A percentile compares a stretch with the other conserved stretches of the same genome.
phyloP scores from a whole-genome alignment of 2,329 filamentous ascomycete species.

The Paecilomyces variotii region DNA sequence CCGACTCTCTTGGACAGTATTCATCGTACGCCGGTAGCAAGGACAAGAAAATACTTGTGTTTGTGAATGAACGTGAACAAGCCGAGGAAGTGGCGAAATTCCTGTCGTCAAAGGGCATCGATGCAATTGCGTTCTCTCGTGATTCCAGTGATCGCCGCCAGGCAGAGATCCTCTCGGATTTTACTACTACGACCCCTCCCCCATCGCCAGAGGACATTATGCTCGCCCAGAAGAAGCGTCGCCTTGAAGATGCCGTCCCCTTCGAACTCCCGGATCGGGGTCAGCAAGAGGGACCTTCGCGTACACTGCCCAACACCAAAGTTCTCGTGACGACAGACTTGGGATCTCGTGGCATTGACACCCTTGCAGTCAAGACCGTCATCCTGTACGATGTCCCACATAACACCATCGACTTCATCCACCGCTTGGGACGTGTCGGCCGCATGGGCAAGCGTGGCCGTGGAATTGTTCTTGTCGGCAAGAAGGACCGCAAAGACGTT shows the following conservation, averaged over 20 bases:
- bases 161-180: constrained; percentile 66
- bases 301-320: constrained; percentile 66
- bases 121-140: constrained; percentile 75
- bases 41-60: constrained; percentile 82
- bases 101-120: constrained; percentile 75
- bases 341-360: constrained; percentile 89
- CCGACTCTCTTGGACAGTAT: constrained; percentile 22
- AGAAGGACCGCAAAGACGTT: constrained; percentile 79
- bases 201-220: constrained; percentile 29
- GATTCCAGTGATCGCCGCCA: constrained; percentile 74
- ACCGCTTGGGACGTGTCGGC: constrained; percentile 83
- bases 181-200: constrained; percentile 47
- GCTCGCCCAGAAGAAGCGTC: constrained; percentile 20
- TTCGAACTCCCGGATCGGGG: constrained; percentile 30
- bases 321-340: constrained; percentile 93
- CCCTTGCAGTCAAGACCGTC: constrained; percentile 80
- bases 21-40: constrained; percentile 41
- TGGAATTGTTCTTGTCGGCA: constrained; percentile 84
- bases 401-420: constrained; percentile 96
- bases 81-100: constrained; percentile 73
- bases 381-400: constrained; percentile 97
- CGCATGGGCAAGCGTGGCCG: constrained; percentile 86
- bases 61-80: constrained; percentile 92
- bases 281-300: constrained; percentile 22
- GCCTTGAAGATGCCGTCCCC: constrained; percentile 28